Evolutionary conservation across 2,329 filamentous ascomycete species (phyloP), one percentile per base, ranked within the genome.

Genomic region (Fusarium pseudonygamai): DNA sequence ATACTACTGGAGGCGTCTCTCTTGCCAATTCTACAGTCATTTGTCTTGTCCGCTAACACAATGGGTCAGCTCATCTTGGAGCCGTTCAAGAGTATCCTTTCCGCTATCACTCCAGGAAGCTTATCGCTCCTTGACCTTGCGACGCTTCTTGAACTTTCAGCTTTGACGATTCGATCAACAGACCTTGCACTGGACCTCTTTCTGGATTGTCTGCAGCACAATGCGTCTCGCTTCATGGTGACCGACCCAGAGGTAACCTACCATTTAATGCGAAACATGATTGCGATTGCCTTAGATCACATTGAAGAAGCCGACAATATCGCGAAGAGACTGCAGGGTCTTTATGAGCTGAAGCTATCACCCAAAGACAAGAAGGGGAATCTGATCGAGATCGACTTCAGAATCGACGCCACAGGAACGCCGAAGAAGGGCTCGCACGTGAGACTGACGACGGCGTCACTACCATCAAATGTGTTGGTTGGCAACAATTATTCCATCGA

Each of bases 261-360:
- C 3, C 77, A 81, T 65, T 80, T 84, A 43, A 70, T 82, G 5
- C 75, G 73, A 13, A 82, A 80, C 45, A 43, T 81, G 14, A 79
- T 80, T 39, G 81, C 79, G 3, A 81, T 84, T 40, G 82, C 82
- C 3, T 30, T 84, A 13, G 82, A 85, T 58, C 82, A 84, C 60
- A 78, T 84, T 20, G 80, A 82, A 28, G 81, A 84, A 67, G 79
- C 79, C 5, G 5, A 45, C 0, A 67, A 71, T 1, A 57, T 34
- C 12, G 45, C 42, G 4, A 63, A 47, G 18, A 46, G 24, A 2
- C n/a, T 20, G 2, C 56, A 37, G 6, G 58, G 60, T 1, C 56
- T 72, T 32, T 36, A 61, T 9, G n/a, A 67, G 0, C 12, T 72
- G 3, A 52, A 13, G 5, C 4, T 56, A 16, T 64, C 45, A 0